Evolutionary conservation across 345 rosid genomes (phyloP).

Genomic region (Euphorbia tirucalli): DNA sequence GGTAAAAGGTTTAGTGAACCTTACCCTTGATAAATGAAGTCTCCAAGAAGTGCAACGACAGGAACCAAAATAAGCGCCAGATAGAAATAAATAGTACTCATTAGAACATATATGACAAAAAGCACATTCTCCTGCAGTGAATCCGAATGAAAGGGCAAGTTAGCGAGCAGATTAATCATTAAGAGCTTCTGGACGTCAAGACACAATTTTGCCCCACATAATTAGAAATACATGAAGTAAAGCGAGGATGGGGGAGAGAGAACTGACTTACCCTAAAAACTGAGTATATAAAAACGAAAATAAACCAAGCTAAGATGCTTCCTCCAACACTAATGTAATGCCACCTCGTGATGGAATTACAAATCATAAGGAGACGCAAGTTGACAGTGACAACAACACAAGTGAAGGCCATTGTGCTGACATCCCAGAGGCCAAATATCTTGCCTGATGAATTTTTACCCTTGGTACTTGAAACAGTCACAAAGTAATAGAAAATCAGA

Average conservation of each 20-base stretch:
- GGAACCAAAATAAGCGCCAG: constrained; percentile 77
- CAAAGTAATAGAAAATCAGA: constrained; percentile 69
- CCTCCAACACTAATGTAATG: constrained; percentile 88
- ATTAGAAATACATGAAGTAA: background rate
- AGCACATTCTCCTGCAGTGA: constrained; percentile 71
- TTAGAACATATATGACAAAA: constrained; percentile 77
- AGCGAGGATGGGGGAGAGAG: constrained; percentile 9
- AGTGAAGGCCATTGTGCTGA: constrained; percentile 96
- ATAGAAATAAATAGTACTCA: constrained; percentile 92
- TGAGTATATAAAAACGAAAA: constrained; percentile 69
- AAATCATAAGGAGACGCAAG: constrained; percentile 90
- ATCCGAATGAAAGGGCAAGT: constrained; percentile 10
- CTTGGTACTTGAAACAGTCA: constrained; percentile 49
- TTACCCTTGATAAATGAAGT: constrained; percentile 93
- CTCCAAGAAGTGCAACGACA: constrained; percentile 75
- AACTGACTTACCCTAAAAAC: constrained; percentile 39
- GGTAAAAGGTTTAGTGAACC: constrained; percentile 15
- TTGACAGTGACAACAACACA: constrained; percentile 91
- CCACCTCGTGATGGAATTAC: constrained; percentile 90
- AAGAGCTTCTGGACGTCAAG: too few relatives aligned
- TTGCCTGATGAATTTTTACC: constrained; percentile 72
- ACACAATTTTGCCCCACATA: too few relatives aligned
- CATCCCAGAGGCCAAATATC: constrained; percentile 94
- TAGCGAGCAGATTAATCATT: constrained; percentile 11
- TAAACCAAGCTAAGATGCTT: constrained; percentile 86